These are phyloP conservation scores for Blastocladiella britannica DNA, from an alignment of 192 early-diverging fungal species.

Conservation along the genomic window DNA sequence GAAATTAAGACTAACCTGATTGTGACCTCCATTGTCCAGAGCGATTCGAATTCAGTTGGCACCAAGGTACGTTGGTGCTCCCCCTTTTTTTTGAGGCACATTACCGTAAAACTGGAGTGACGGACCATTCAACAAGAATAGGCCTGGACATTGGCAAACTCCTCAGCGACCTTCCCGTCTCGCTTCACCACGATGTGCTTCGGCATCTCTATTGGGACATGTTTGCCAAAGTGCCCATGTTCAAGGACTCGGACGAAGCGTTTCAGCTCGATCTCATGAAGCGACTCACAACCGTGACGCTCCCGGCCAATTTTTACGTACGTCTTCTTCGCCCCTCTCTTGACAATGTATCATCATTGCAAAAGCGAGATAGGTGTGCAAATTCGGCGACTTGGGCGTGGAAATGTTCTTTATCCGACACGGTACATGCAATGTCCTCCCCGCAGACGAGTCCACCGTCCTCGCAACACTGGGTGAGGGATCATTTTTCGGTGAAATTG, in stretches of 20 bases:
- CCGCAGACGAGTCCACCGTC: neutral
- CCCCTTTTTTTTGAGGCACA: no score
- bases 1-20: no score
- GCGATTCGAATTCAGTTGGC: no score
- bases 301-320: neutral
- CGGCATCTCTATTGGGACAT: slow-evolving; percentile 8
- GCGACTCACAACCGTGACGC: neutral
- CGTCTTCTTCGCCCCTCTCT: neutral
- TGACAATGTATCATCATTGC: no score
- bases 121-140: slow-evolving; percentile 7
- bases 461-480: neutral
- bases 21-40: no score
- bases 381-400: slow-evolving; percentile 4
- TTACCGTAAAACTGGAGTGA: no score
- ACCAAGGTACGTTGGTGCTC: no score
- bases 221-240: slow-evolving; percentile 6
- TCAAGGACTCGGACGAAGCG: slow-evolving; percentile 5
- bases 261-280: slow-evolving; percentile 4
- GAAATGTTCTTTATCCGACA: slow-evolving; percentile 10
- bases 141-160: slow-evolving; percentile 4
- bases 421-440: slow-evolving; percentile 4
- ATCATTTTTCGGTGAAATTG: neutral
- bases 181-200: slow-evolving; percentile 3
- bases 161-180: slow-evolving; percentile 5
- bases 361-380: slow-evolving; percentile 5